Conservation (phyloP, 305 asterid species). For the Rubia tinctorum region DNA sequence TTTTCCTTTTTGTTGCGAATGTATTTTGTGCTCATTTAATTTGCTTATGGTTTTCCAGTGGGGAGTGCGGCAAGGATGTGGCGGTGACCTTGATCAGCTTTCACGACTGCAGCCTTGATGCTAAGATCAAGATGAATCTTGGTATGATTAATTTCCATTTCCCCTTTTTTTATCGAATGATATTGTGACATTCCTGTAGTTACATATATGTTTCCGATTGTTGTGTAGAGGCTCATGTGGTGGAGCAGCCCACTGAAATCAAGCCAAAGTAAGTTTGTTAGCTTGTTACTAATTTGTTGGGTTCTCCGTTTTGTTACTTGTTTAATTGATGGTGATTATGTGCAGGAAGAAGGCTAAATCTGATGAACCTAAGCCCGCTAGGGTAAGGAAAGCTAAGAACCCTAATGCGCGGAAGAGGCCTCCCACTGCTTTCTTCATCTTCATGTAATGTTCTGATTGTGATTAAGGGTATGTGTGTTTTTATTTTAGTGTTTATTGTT, state of each 20-base stretch:
- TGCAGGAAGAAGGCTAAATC: constrained; percentile 7
- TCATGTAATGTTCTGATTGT: constrained; percentile 46
- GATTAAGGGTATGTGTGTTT: not conserved
- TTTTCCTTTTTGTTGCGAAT: not conserved
- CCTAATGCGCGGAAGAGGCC: constrained; percentile 49
- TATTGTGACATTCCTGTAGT: not conserved
- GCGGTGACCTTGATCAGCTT: constrained; percentile 6
- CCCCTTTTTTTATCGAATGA: not conserved
- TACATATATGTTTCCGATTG: not conserved
- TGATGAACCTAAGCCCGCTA: constrained; percentile 10
- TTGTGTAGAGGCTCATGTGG: constrained; percentile 55
- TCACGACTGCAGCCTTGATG: constrained; percentile 12
- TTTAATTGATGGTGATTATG: not conserved
- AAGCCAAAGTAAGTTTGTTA: constrained; percentile 46
- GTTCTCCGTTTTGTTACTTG: not conserved
- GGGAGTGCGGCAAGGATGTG: constrained; percentile 39
- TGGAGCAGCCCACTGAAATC: constrained; percentile 46
- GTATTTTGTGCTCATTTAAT: not conserved
- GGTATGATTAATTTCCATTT: not conserved
- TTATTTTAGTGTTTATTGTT: not conserved
- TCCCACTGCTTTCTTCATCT: constrained; percentile 74
- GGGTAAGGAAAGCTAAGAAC: constrained; percentile 12
- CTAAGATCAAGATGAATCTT: constrained; percentile 10
- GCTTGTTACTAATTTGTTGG: not conserved
- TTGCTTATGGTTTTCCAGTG: constrained; percentile 32